Evolutionary conservation across 2,329 filamentous ascomycete genomes (phyloP).

Genomic region (Aaosphaeria pasadenensis): DNA sequence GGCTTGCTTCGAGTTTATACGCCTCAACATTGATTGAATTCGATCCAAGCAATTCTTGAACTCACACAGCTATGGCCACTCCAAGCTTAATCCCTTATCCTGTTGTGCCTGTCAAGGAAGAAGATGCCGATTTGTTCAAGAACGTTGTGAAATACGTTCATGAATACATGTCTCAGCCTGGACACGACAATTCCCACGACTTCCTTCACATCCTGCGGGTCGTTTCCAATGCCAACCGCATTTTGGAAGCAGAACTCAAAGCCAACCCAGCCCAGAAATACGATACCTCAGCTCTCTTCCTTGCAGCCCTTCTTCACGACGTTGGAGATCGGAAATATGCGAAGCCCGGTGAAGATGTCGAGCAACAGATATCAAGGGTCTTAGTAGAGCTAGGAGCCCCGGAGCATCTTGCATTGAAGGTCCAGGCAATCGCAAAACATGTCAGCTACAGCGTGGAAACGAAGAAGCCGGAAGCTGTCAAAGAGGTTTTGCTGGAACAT

Average conservation of each 20-base stretch:
- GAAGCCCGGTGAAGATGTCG: conserved; percentile 52
- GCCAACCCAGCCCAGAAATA: conserved; percentile 33
- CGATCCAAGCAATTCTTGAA: too few relatives aligned
- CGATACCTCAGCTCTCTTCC: conserved; percentile 59
- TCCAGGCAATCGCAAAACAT: conserved; percentile 70
- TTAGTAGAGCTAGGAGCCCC: conserved; percentile 58
- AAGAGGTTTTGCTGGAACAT: conserved; percentile 58
- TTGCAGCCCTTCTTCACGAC: conserved; percentile 69
- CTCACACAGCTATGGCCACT: too few relatives aligned
- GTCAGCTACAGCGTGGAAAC: conserved; percentile 78
- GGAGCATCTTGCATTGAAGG: conserved; percentile 57
- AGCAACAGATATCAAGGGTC: conserved; percentile 55
- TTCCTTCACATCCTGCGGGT: conserved; percentile 82
- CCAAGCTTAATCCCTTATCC: conserved; percentile 13
- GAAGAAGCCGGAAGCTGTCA: conserved; percentile 59
- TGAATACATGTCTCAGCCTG: conserved; percentile 33
- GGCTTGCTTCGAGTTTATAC: too few relatives aligned
- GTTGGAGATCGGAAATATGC: conserved; percentile 82
- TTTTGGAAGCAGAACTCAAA: conserved; percentile 53
- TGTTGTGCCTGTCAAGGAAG: conserved; percentile 17
- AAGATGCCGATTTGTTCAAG: conserved; percentile 20
- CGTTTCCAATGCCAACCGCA: conserved; percentile 65
- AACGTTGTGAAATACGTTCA: conserved; percentile 30
- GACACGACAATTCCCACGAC: conserved; percentile 76
- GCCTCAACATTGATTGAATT: too few relatives aligned